phyloP scores from a whole-genome alignment of 371 early-diverging fungal species.

The Mucor indicus region DNA sequence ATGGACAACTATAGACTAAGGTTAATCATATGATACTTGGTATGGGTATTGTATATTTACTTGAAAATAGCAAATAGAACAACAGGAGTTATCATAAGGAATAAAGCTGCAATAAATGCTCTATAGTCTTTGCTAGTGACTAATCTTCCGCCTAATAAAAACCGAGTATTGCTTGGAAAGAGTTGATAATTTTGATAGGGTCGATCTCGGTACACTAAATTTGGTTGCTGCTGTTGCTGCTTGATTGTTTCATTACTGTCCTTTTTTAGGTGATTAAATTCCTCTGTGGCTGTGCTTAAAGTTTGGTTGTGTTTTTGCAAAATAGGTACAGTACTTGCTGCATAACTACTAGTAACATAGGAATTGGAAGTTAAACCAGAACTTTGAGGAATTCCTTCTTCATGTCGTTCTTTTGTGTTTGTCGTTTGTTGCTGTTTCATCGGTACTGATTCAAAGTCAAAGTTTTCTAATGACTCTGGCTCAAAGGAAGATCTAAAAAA shows the following conservation, averaged over 20 bases:
- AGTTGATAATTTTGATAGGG: slow-evolving; percentile 28
- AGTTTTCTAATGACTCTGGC: slow-evolving; percentile 26
- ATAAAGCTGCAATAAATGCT: slow-evolving; percentile 64
- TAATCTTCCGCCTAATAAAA: slow-evolving; percentile 63
- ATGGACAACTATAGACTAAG: slow-evolving; percentile 62
- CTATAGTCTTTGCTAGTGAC: slow-evolving; percentile 64
- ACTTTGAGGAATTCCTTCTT: slow-evolving; percentile 16
- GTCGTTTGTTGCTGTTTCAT: background rate
- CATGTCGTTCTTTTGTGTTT: slow-evolving; percentile 11
- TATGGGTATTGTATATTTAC: no score
- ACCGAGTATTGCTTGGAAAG: slow-evolving; percentile 46
- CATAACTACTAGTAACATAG: no score
- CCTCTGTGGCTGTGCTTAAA: no score
- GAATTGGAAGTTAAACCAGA: slow-evolving; percentile 21
- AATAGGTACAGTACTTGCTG: slow-evolving; percentile 21
- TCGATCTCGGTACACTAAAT: background rate
- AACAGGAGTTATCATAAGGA: slow-evolving; percentile 60
- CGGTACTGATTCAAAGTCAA: slow-evolving; percentile 22
- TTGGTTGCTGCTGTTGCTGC: no score
- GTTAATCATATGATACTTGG: no score
- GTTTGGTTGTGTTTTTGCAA: no score
- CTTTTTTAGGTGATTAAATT: no score
- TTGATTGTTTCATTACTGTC: no score
- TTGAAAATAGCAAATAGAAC: slow-evolving; percentile 66
- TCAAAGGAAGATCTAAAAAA: slow-evolving; percentile 12